phyloP scores from a whole-genome alignment of 169 alveolate genomes.

The Besnoitia besnoiti region DNA sequence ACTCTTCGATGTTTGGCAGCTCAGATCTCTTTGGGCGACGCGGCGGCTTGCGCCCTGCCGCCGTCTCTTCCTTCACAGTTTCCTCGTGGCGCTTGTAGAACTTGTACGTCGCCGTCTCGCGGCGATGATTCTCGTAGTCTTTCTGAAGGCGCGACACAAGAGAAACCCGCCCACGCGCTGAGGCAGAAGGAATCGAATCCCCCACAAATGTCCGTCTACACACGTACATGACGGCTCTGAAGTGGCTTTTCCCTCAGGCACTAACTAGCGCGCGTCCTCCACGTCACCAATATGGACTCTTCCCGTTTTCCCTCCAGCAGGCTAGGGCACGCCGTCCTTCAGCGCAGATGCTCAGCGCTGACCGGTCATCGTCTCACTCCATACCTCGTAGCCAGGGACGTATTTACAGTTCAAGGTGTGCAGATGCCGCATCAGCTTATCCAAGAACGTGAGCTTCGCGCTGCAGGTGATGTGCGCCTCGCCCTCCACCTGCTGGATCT shows the following conservation, averaged over 20 bases:
- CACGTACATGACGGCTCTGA: no score
- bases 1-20: slow-evolving; percentile 42
- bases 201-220: no score
- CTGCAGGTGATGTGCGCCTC: slow-evolving; percentile 85
- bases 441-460: slow-evolving; percentile 87
- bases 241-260: no score
- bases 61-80: slow-evolving; percentile 69
- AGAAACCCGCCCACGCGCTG: no score
- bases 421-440: slow-evolving; percentile 86
- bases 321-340: no score
- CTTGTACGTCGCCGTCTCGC: slow-evolving; percentile 62
- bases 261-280: no score
- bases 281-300: neutral
- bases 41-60: slow-evolving; percentile 67
- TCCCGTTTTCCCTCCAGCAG: neutral
- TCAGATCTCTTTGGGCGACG: slow-evolving; percentile 60
- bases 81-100: slow-evolving; percentile 72
- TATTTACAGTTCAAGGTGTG: slow-evolving; percentile 75
- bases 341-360: neutral
- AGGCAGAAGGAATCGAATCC: no score
- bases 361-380: slow-evolving; percentile 13
- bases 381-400: slow-evolving; percentile 79
- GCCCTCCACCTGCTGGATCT: slow-evolving; percentile 75
- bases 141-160: neutral
- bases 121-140: slow-evolving; percentile 53